A percentile compares a stretch with the other conserved stretches of the same genome.
These are phyloP conservation scores for Lipomyces anomalus DNA, from an alignment of 805 yeast genomes.

Conservation along the genomic window DNA sequence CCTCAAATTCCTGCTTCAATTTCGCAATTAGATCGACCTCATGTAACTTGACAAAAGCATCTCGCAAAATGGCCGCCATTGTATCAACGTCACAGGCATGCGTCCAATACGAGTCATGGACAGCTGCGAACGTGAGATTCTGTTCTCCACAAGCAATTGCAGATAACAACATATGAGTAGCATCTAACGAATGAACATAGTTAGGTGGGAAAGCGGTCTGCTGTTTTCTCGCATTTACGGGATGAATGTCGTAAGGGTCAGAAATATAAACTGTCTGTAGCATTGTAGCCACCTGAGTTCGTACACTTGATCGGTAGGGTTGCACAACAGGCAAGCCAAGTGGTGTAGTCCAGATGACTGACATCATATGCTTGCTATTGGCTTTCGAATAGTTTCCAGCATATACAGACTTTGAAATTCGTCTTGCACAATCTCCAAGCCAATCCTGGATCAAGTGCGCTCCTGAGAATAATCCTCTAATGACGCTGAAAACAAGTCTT, in stretches of 20 bases:
- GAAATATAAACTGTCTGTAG: conserved; percentile 79
- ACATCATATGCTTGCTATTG: conserved; percentile 58
- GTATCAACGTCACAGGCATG: conserved; percentile 77
- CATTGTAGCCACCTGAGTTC: conserved; percentile 67
- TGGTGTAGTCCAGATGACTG: conserved; percentile 98
- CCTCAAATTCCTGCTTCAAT: conserved; percentile 71
- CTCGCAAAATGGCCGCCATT: conserved; percentile 67
- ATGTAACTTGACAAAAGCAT: conserved; percentile 74
- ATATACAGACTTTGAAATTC: conserved; percentile 65
- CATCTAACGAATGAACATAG: conserved; percentile 90
- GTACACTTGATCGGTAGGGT: conserved; percentile 74
- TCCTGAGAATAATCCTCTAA: conserved; percentile 78
- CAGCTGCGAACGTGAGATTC: conserved; percentile 79
- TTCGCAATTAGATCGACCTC: conserved; percentile 63
- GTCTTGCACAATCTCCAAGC: conserved; percentile 80
- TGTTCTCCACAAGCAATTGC: conserved; percentile 67
- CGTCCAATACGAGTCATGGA: conserved; percentile 97
- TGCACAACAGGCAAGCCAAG: conserved; percentile 93
- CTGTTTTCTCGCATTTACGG: conserved; percentile 85
- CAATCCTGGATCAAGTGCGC: conserved; percentile 96
- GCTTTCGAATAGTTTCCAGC: conserved; percentile 19
- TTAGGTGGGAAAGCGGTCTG: conserved; percentile 93
- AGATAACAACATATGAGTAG: conserved; percentile 91
- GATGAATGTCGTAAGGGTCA: conserved; percentile 80
- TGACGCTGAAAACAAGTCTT: conserved; percentile 69